Evolutionary conservation across 2,329 filamentous ascomycete genomes (phyloP), one percentile per base, ranked within the genome.

Genomic region (Teratosphaeria epicoccoides): DNA sequence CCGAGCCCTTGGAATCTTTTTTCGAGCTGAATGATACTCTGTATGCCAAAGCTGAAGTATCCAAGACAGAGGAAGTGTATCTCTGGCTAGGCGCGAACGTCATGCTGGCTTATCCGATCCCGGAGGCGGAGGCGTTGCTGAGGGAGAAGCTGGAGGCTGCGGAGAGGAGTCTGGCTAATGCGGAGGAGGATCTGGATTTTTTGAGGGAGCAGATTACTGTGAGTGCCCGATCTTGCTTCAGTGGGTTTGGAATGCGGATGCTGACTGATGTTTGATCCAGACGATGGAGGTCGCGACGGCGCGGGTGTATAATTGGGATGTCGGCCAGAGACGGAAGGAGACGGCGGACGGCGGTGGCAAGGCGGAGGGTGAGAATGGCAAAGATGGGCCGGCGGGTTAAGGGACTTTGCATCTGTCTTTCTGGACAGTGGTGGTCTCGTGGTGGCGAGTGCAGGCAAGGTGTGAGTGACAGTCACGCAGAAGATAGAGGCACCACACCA

Each of bases 221-320:
- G 73, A 60, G 81, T 71, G n/a, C n/a, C n/a, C n/a, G n/a, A n/a
- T n/a, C n/a, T n/a, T n/a, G n/a, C n/a, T n/a, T n/a, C n/a, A n/a
- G n/a, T n/a, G n/a, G n/a, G n/a, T n/a, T n/a, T n/a, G n/a, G n/a
- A n/a, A n/a, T n/a, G 10, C 22, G 6, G 7, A 47, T 48, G 4
- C 11, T 4, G 10, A 20, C 50, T 49, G 6, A 44, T 9, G 33
- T 22, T 43, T 20, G 7, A 45, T 43, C n/a, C 59, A 94, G 88
- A 96, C 90, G 0, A 84, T 98, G 76, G 93, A 98, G 71, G 93
- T 98, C 28, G 93, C 93, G 3, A 89, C 91, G 40, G 93, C 93
- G 22, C 80, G 93, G 58, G 90, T 98, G n/a, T 97, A 98, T 71
- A 98, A 98, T 71, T 97, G 93, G 91, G 93, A 98, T 65, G 89